Percentiles rank a stretch among this genome's conserved stretches.
Conservation (phyloP, 2,329 filamentous ascomycete genomes). For the Monosporascus sp. region DNA sequence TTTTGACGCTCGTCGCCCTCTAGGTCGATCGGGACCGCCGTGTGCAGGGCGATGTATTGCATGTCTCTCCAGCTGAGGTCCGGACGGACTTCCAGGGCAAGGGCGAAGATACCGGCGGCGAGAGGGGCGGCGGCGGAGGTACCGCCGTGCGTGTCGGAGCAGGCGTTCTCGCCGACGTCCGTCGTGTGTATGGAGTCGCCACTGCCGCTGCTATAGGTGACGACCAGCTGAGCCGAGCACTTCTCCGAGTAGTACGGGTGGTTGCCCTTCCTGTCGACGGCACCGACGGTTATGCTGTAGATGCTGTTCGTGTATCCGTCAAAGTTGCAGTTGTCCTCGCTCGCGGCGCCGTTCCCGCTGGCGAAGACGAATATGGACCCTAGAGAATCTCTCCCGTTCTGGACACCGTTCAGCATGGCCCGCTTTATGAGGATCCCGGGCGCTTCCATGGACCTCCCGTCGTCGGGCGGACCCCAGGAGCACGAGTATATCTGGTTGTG, state of each 20-base stretch:
- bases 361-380: slow-evolving; percentile 97
- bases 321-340: slow-evolving; percentile 97
- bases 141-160: slow-evolving; percentile 79
- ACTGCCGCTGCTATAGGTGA: slow-evolving; percentile 91
- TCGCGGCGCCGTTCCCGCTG: slow-evolving; percentile 83
- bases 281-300: slow-evolving; percentile 95
- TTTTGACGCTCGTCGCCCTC: slow-evolving; percentile 73
- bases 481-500: slow-evolving; percentile 97
- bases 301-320: slow-evolving; percentile 99
- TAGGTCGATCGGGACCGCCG: slow-evolving; percentile 73
- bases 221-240: slow-evolving; percentile 90
- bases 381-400: slow-evolving; percentile 75
- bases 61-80: slow-evolving; percentile 91
- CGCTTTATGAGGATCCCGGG: slow-evolving; percentile 82
- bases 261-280: slow-evolving; percentile 78
- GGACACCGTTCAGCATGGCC: slow-evolving; percentile 88
- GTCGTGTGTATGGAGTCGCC: slow-evolving; percentile 94
- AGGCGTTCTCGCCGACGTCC: slow-evolving; percentile 79
- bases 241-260: slow-evolving; percentile 96
- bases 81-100: slow-evolving; percentile 78
- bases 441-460: slow-evolving; percentile 89
- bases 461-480: slow-evolving; percentile 95
- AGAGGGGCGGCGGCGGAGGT: slow-evolving; percentile 94
- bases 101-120: slow-evolving; percentile 84
- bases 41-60: slow-evolving; percentile 84